Percentiles rank a stretch among this genome's conserved stretches.
Evolutionary conservation across 345 rosid species (phyloP).

Genomic region (Camelina sativa): DNA sequence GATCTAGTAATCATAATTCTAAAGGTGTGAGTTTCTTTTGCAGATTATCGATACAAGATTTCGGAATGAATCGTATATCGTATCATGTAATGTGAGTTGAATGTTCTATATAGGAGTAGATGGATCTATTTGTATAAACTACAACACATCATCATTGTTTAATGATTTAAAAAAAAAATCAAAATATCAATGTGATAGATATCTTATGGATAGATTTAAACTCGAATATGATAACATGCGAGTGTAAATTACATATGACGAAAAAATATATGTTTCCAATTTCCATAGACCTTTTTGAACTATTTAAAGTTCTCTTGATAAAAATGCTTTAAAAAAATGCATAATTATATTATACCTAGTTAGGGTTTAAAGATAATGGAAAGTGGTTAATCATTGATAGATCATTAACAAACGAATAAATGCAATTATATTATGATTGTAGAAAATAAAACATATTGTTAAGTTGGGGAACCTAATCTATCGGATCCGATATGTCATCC

Average conservation of each 20-base stretch:
- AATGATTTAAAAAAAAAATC: neutral
- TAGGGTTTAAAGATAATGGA: constrained; percentile 1
- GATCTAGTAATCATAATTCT: neutral
- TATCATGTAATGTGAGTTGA: neutral
- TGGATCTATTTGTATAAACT: neutral
- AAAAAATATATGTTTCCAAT: no score
- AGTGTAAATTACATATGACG: neutral
- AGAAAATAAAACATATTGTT: neutral
- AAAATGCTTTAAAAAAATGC: neutral
- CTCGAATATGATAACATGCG: neutral
- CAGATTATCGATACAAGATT: neutral
- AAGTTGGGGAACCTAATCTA: neutral
- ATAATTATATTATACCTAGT: neutral
- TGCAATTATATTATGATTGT: neutral
- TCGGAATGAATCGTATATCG: neutral
- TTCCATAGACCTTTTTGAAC: no score
- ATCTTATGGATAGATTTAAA: no score
- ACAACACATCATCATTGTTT: neutral
- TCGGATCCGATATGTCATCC: neutral
- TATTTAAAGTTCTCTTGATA: neutral
- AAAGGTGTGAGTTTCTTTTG: neutral
- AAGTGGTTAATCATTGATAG: constrained; percentile 20
- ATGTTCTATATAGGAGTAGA: neutral
- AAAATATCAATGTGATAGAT: neutral
- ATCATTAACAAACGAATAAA: constrained; percentile 8